These are phyloP conservation scores for Xylaria sp. DNA, from an alignment of 2,329 filamentous ascomycete genomes.

Conservation along the genomic window DNA sequence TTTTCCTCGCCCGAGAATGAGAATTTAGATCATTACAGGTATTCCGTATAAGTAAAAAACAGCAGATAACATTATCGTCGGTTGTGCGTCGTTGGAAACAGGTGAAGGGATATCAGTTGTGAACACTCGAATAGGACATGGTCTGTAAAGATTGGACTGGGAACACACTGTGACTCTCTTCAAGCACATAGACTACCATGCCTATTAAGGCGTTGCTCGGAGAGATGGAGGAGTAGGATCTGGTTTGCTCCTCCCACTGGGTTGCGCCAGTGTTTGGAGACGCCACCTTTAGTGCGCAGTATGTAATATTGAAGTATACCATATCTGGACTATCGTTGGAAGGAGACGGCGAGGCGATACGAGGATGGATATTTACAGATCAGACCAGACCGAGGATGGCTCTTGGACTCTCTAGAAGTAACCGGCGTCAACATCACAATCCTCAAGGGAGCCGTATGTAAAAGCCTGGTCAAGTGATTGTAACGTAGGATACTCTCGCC, in stretches of 20 bases:
- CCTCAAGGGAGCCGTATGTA: not conserved
- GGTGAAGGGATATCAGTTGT: not conserved
- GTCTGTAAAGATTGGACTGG: not conserved
- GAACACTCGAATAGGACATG: not conserved
- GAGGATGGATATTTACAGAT: not conserved
- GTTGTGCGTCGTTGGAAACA: not conserved
- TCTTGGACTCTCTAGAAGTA: not conserved
- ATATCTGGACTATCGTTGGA: not conserved
- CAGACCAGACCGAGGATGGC: not conserved
- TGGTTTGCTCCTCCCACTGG: not conserved
- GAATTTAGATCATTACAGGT: not conserved
- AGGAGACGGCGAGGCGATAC: not conserved
- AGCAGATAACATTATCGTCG: not conserved
- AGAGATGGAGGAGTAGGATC: no score
- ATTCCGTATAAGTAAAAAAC: not conserved
- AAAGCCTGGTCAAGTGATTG: not conserved
- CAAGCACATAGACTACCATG: not conserved
- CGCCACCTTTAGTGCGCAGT: not conserved
- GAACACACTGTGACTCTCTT: not conserved
- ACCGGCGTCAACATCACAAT: not conserved
- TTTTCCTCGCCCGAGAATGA: not conserved
- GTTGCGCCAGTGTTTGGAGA: not conserved
- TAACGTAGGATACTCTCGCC: not conserved
- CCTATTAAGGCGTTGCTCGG: no score
- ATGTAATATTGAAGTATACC: not conserved